A percentile compares a stretch with the other conserved stretches of the same genome.
phyloP scores from a whole-genome alignment of 306 rosid species.

The Benincasa hispida region DNA sequence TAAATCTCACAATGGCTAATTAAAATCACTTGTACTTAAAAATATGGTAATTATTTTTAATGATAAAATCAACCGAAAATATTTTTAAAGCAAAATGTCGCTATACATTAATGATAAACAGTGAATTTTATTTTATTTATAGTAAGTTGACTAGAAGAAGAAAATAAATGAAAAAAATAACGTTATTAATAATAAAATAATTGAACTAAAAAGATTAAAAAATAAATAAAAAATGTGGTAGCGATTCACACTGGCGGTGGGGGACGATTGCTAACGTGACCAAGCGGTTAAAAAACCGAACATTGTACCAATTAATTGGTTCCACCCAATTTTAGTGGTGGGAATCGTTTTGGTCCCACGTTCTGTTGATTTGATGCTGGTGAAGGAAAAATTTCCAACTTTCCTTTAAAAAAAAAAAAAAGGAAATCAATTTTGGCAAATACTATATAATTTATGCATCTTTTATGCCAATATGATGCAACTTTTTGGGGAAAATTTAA shows the following conservation, averaged over 20 bases:
- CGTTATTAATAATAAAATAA: no score
- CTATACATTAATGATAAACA: no score
- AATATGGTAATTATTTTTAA: no score
- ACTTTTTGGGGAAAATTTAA: neutral
- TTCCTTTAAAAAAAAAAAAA: neutral
- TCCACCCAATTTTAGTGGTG: neutral
- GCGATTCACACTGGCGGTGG: constrained; percentile 1
- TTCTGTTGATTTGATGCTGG: neutral
- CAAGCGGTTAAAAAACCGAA: neutral
- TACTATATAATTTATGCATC: neutral
- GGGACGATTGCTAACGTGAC: constrained; percentile 15
- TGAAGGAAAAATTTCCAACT: neutral
- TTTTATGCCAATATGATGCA: neutral
- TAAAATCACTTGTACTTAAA: no score
- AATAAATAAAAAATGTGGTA: constrained; percentile 9
- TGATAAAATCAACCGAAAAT: no score
- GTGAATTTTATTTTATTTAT: no score
- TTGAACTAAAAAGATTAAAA: neutral
- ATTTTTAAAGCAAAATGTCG: no score
- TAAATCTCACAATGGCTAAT: no score
- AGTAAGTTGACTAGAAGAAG: no score
- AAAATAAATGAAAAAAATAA: neutral
- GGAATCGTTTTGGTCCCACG: neutral
- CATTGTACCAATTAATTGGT: neutral
- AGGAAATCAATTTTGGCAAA: neutral